phyloP scores from a whole-genome alignment of 108 stramenopile species.

The Chaetoceros tenuissimus region DNA sequence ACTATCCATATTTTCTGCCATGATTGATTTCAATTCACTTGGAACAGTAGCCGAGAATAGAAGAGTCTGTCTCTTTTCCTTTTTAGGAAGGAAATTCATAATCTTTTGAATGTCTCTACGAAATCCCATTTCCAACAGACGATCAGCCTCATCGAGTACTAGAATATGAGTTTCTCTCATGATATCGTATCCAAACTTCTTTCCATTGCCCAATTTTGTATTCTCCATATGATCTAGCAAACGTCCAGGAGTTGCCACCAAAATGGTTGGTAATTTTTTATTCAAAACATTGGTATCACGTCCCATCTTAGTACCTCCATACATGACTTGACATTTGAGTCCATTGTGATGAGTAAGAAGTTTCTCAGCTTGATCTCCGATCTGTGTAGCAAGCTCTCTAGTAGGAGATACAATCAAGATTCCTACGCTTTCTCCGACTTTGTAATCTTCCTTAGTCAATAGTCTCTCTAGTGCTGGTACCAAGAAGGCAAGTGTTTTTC shows the following conservation, averaged over 20 bases:
- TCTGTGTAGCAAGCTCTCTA: conserved; percentile 90
- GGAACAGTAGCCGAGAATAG: conserved; percentile 93
- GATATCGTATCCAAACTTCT: conserved; percentile 29
- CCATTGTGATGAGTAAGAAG: conserved; percentile 31
- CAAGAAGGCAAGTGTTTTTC: conserved; percentile 94
- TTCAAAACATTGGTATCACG: conserved; percentile 45
- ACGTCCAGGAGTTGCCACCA: conserved; percentile 92
- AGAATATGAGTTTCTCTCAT: conserved; percentile 41
- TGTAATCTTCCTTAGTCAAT: conserved; percentile 11
- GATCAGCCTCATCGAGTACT: conserved; percentile 94
- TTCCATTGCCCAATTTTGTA: conserved; percentile 15
- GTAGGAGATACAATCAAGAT: conserved; percentile 90
- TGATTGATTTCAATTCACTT: conserved; percentile 39
- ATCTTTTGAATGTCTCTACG: conserved; percentile 74
- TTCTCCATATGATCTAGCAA: conserved; percentile 67
- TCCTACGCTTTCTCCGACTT: conserved; percentile 58
- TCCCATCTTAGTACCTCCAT: conserved; percentile 85
- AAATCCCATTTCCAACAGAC: conserved; percentile 89
- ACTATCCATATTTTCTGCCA: conserved; percentile 30
- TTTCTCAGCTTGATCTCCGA: conserved; percentile 63
- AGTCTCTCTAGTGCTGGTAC: conserved; percentile 77
- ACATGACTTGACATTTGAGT: conserved; percentile 47
- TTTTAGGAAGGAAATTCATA: conserved; percentile 49
- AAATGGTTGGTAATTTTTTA: conserved; percentile 42
- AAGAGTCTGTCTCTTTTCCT: conserved; percentile 78